Conservation (phyloP, 2,329 filamentous ascomycete species). For the Macrophomina pseudophaseolina region DNA sequence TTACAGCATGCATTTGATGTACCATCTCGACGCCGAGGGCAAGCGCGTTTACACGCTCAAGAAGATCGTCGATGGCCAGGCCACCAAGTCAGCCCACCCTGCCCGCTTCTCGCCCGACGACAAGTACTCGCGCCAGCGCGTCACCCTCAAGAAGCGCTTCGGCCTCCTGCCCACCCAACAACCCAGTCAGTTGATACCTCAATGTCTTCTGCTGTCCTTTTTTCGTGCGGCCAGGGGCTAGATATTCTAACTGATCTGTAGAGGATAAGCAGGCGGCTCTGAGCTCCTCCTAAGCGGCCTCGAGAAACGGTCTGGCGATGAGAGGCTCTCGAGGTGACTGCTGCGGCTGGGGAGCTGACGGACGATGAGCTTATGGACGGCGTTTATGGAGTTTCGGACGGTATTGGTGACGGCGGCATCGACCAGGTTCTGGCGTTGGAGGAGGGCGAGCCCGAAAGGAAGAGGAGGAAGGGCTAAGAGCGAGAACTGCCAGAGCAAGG, state of each 20-base stretch:
- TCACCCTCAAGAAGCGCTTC: constrained; percentile 93
- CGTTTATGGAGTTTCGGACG: constrained; percentile 9
- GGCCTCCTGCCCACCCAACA: constrained; percentile 87
- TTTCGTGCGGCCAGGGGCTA: background rate
- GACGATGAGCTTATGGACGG: background rate
- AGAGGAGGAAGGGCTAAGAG: too few relatives aligned
- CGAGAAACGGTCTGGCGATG: too few relatives aligned
- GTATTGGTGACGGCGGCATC: background rate
- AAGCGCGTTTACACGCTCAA: constrained; percentile 95
- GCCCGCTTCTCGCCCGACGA: constrained; percentile 97
- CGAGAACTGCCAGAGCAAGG: too few relatives aligned
- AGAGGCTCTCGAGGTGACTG: too few relatives aligned
- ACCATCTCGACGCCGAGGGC: constrained; percentile 80
- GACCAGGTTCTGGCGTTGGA: too few relatives aligned
- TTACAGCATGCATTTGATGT: constrained; percentile 74
- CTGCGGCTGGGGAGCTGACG: too few relatives aligned
- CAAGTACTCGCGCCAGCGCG: constrained; percentile 94
- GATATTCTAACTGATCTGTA: background rate
- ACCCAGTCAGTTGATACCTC: constrained; percentile 54
- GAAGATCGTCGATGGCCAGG: constrained; percentile 79
- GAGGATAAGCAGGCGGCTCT: constrained; percentile 20
- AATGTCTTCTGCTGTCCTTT: too few relatives aligned
- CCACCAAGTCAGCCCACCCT: constrained; percentile 95
- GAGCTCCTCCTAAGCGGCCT: background rate
- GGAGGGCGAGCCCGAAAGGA: too few relatives aligned